These are phyloP conservation scores for Botryosphaeria agaves DNA, from an alignment of 2,329 filamentous ascomycete genomes.

Conservation along the genomic window DNA sequence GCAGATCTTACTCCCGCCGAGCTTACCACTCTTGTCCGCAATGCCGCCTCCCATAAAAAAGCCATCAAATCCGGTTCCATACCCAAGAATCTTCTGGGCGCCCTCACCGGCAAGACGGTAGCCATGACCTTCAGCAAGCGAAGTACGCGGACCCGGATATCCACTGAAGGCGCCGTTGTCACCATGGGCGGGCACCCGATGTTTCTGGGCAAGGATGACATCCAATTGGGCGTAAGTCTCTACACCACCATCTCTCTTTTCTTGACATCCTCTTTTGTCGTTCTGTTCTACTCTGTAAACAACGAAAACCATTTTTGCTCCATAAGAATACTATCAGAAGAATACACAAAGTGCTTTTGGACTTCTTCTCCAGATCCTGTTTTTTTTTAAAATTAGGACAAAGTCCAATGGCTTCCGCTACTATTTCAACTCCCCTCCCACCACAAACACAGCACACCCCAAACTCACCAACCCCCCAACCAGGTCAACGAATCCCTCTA, in stretches of 20 bases:
- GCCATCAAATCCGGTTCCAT: conserved; percentile 53
- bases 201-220: conserved; percentile 92
- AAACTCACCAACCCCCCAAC: background rate
- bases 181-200: conserved; percentile 83
- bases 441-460: background rate
- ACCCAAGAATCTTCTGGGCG: conserved; percentile 39
- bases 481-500: conserved; percentile 86
- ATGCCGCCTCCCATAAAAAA: conserved; percentile 61
- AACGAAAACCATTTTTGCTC: too few species aligned
- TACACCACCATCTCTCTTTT: background rate
- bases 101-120: conserved; percentile 60
- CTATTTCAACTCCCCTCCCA: background rate
- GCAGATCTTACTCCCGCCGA: conserved; percentile 67
- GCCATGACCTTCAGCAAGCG: conserved; percentile 97
- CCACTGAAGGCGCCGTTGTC: conserved; percentile 80
- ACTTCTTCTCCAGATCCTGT: too few species aligned
- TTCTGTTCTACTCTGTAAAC: too few species aligned
- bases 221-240: conserved; percentile 79
- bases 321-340: too few species aligned
- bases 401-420: too few species aligned
- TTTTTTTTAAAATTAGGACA: too few species aligned
- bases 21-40: conserved; percentile 64
- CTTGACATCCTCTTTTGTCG: background rate
- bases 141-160: conserved; percentile 82
- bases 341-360: too few species aligned